phyloP scores from a whole-genome alignment of 129 eudicot species.

The Centaurea solstitialis region DNA sequence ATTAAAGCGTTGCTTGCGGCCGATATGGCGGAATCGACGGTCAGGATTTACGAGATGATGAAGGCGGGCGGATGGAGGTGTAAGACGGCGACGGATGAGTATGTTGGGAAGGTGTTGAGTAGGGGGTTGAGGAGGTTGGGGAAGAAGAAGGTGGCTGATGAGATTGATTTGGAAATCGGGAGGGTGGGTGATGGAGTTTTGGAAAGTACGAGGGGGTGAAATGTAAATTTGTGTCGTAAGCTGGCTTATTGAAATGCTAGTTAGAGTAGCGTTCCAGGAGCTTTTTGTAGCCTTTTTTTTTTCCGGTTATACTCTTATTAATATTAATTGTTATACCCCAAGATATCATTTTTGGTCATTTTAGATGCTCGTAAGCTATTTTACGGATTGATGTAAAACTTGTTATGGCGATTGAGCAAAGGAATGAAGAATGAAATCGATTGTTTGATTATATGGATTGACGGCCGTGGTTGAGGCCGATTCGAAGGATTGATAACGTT shows the following conservation, averaged over 20 bases:
- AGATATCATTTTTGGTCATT: no score
- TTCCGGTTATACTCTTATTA: no score
- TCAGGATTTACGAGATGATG: constrained; percentile 73
- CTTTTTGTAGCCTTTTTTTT: no score
- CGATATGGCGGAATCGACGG: constrained; percentile 54
- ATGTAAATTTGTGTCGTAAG: no score
- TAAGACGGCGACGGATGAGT: constrained; percentile 51
- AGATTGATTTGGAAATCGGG: constrained; percentile 52
- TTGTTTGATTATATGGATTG: constrained; percentile 39
- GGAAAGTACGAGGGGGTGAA: constrained; percentile 33
- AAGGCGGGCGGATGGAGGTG: constrained; percentile 61
- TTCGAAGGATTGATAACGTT: constrained; percentile 55
- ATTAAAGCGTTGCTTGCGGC: constrained; percentile 69
- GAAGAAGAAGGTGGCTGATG: constrained; percentile 55
- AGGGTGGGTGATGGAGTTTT: constrained; percentile 42
- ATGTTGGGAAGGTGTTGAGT: constrained; percentile 75
- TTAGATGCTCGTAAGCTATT: no score
- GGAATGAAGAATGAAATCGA: constrained; percentile 63
- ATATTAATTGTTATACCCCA: no score
- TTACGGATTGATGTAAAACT: no score
- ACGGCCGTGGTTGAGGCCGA: constrained; percentile 39
- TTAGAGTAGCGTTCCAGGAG: no score
- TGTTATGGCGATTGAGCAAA: constrained; percentile 45
- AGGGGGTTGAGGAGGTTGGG: constrained; percentile 79
- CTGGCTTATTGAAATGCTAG: no score